A percentile compares a stretch with the other conserved stretches of the same genome.
Evolutionary conservation across 257 asterid species (phyloP).

Genomic region (Dorcoceras hygrometricum): DNA sequence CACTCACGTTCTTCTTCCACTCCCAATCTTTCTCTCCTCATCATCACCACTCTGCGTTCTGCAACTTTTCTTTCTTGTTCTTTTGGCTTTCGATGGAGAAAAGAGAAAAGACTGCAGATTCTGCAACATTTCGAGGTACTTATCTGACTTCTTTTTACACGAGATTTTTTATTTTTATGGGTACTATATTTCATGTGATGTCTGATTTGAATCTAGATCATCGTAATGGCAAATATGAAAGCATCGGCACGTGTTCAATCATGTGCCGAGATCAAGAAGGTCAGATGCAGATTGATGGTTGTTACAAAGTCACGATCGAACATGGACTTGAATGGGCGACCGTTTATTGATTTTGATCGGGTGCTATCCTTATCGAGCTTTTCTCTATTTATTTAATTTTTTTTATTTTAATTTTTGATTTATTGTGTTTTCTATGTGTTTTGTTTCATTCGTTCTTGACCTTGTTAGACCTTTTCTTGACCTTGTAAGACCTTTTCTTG

Average conservation of each 20-base stretch:
- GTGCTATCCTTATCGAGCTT: slow-evolving; percentile 96
- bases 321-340: neutral
- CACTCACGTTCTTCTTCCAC: slow-evolving; percentile 23
- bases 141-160: neutral
- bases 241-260: slow-evolving; percentile 18
- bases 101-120: slow-evolving; percentile 45
- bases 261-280: slow-evolving; percentile 29
- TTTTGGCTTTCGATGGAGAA: slow-evolving; percentile 44
- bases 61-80: slow-evolving; percentile 20
- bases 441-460: slow-evolving; percentile 49
- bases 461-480: slow-evolving; percentile 80
- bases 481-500: slow-evolving; percentile 99
- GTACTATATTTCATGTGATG: no score
- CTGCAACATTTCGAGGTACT: neutral
- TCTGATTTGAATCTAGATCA: neutral
- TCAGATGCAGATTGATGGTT: slow-evolving; percentile 11
- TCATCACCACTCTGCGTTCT: slow-evolving; percentile 17
- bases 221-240: slow-evolving; percentile 5
- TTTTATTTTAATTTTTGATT: slow-evolving; percentile 40
- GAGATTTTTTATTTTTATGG: no score
- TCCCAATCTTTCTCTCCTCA: neutral
- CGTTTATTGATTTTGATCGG: slow-evolving; percentile 29
- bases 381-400: neutral
- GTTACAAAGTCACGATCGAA: neutral
- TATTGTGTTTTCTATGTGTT: slow-evolving; percentile 47